These are phyloP conservation scores for Aphanoascus verrucosus DNA, from an alignment of 2,329 filamentous ascomycete genomes.

Conservation along the genomic window DNA sequence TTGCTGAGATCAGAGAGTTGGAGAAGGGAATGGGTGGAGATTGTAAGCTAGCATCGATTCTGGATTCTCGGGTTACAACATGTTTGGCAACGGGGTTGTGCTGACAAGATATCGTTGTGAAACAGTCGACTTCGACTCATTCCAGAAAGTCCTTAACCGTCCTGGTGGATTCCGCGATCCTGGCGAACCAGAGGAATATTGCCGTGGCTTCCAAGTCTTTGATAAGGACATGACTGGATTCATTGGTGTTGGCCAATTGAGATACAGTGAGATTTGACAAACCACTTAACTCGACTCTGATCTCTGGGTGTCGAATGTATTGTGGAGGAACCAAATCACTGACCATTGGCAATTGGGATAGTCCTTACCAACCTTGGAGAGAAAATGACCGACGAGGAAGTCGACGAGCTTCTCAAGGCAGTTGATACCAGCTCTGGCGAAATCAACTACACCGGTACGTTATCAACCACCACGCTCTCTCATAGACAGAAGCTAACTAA, in stretches of 20 bases:
- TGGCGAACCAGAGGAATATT: slow-evolving; percentile 96
- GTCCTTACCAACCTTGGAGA: slow-evolving; percentile 95
- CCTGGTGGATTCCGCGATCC: slow-evolving; percentile 97
- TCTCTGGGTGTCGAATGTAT: neutral
- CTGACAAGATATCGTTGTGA: neutral
- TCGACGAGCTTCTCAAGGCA: slow-evolving; percentile 95
- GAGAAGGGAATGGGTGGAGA: slow-evolving; percentile 83
- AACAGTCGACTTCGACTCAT: slow-evolving; percentile 92
- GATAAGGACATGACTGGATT: slow-evolving; percentile 98
- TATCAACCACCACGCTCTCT: slow-evolving; percentile 1
- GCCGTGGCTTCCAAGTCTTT: slow-evolving; percentile 96
- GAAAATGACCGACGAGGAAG: slow-evolving; percentile 99
- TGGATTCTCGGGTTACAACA: too few species aligned
- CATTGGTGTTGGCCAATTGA: slow-evolving; percentile 93
- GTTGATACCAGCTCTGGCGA: slow-evolving; percentile 93
- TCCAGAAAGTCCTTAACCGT: slow-evolving; percentile 91
- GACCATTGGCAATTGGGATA: slow-evolving; percentile 17
- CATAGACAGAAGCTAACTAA: slow-evolving; percentile 9
- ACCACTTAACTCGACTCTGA: neutral
- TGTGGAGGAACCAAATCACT: neutral
- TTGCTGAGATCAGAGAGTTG: slow-evolving; percentile 82
- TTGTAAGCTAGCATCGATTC: slow-evolving; percentile 53
- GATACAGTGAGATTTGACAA: slow-evolving; percentile 53
- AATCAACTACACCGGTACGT: slow-evolving; percentile 89
- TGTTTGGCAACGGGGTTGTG: neutral